Evolutionary conservation across 2,329 filamentous ascomycete species (phyloP), one percentile per base, ranked within the genome.

Genomic region (Botryosphaeria dothidea): DNA sequence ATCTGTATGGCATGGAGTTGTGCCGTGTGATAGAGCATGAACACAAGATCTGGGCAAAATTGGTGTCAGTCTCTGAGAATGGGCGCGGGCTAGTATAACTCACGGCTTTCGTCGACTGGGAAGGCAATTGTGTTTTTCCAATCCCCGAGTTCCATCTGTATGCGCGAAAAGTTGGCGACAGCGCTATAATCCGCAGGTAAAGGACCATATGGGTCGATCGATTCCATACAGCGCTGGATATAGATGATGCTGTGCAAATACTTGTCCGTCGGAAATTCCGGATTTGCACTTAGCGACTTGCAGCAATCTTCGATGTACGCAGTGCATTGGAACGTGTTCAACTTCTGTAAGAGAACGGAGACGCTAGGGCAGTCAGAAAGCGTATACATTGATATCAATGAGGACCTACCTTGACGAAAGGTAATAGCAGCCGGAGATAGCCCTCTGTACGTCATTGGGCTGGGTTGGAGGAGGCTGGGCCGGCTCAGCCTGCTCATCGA

Each of bases 11-110:
- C 34, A 23, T 57, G 38, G 15, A 57, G 36, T 23, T 43, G n/a
- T 7, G 17, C 54, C 7, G 54, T 43, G 8, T 57, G 34, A 8
- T 19, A 57, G 21, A 57, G 54, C 54, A 57, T 29, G 70, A 72
- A 64, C 79, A 79, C 2, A 71, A 76, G n/a, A 78, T 61, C 65
- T 80, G 77, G 1, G 80, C 70, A 76, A 77, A 79, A 65, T 78
- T 71, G 1, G 74, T 70, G 61, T 80, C 78, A 46, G 51, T 45
- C 17, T 6, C 5, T 31, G 15, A 13, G 2, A 3, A 7, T 8
- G 21, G 7, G 17, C 15, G 29, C 6, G 3, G 11, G 3, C 4
- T 31, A 13, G 15, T 3, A 13, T 4, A 5, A 27, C 54, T 57
- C 17, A 57, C 54, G 15, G 17, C 25, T 43, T 13, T 57, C 54